Base-by-base conservation (phyloP, 2,329 filamentous ascomycete genomes). In the Alternaria consortialis region DNA sequence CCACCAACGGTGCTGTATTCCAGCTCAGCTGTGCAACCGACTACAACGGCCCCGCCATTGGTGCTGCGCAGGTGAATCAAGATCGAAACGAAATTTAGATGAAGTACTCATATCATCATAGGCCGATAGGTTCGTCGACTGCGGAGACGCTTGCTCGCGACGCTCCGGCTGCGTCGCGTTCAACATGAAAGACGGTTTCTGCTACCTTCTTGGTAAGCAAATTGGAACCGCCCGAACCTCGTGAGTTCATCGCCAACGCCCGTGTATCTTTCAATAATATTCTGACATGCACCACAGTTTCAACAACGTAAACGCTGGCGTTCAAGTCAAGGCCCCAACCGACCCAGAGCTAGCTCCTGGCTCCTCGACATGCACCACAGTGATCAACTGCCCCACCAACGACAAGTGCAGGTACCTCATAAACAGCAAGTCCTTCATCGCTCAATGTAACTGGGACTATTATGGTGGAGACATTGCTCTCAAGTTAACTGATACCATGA, bases 121-220 rank as follows among this genome's bases (percentile, higher is more conserved):
- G 64, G 56, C 64, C 11, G 27, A n/a, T 5, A 12, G 44, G 8
- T 63, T 63, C 23, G 40, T 51, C 11, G 51, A 67, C 17, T 67
- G 64, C 34, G 44, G 58, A 13, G 63, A 62, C n/a, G 40, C 56
- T n/a, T 67, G 64, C 52, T 46, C 62, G 12, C 27, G 47, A 13
- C 37, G 17, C 17, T 12, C 47, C 1, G 20, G 40, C 23, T 67
- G 64, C 56, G 40, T 54, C 11, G 62, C 48, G 9, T 53, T 65
- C 37, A 65, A 65, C 40, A 43, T 53, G 23, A 63, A 63, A 32
- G 54, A 44, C 17, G 36, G 51, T 9, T 63, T 58, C 51, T 67
- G 64, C 60, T 65, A 67, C 52, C 57, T 65, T 23, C 51, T 67
- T 25, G 64, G 64, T 34, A 20, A 29, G 13, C 42, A 37, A 12